A percentile compares a stretch with the other conserved stretches of the same genome.
Conservation (phyloP, 768 basidiomycete species). For the Suillus variegatus region DNA sequence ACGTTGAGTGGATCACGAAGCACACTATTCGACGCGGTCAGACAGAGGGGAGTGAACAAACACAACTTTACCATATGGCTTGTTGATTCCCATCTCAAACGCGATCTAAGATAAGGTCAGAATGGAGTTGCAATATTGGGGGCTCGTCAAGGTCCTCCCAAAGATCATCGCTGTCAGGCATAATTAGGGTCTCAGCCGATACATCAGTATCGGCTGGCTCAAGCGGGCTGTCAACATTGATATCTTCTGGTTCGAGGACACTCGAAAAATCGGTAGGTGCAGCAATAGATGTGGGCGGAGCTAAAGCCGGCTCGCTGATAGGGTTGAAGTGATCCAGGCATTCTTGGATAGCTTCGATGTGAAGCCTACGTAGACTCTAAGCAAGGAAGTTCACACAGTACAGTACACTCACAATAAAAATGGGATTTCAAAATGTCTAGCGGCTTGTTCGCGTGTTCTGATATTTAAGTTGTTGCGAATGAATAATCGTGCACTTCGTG, state of each 20-base stretch:
- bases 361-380: conserved; percentile 29
- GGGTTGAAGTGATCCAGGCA: conserved; percentile 27
- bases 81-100: conserved; percentile 98
- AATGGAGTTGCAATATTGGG: conserved; percentile 24
- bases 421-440: conserved; percentile 1
- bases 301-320: neutral
- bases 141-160: conserved; percentile 48
- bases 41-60: neutral
- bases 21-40: conserved; percentile 54
- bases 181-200: conserved; percentile 20
- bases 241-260: conserved; percentile 2
- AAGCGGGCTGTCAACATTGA: conserved; percentile 10
- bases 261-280: neutral
- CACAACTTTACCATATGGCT: conserved; percentile 59
- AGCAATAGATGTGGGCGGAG: neutral
- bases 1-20: conserved; percentile 85
- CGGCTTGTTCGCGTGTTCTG: neutral
- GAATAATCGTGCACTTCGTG: conserved; percentile 1
- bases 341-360: conserved; percentile 39
- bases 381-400: conserved; percentile 19
- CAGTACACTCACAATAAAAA: neutral
- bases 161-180: conserved; percentile 46
- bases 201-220: conserved; percentile 24
- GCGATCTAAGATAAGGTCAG: conserved; percentile 64
- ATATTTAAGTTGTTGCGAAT: neutral